Percentiles rank a stretch among this genome's conserved stretches.
These are phyloP conservation scores for Tanacetum coccineum DNA, from an alignment of 129 eudicot species.

Conservation along the genomic window DNA sequence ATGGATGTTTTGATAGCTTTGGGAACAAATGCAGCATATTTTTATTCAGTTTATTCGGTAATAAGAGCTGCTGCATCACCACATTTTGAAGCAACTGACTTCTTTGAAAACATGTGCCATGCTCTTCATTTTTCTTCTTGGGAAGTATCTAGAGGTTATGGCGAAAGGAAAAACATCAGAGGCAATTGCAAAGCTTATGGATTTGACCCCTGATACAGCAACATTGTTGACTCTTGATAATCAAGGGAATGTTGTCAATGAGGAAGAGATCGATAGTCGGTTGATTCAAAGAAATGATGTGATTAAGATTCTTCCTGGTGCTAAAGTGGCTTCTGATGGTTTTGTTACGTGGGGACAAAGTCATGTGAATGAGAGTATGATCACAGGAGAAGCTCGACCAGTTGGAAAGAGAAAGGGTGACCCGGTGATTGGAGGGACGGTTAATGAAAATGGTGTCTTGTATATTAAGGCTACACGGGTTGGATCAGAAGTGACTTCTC, in stretches of 20 bases:
- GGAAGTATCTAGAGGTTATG: slow-evolving; percentile 88
- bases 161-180: slow-evolving; percentile 98
- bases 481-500: slow-evolving; percentile 93
- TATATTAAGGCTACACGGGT: slow-evolving; percentile 82
- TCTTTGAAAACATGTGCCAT: slow-evolving; percentile 93
- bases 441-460: slow-evolving; percentile 85
- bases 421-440: slow-evolving; percentile 88
- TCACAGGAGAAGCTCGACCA: slow-evolving; percentile 90
- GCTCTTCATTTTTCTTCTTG: slow-evolving; percentile 87
- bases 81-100: slow-evolving; percentile 61
- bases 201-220: slow-evolving; percentile 83
- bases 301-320: slow-evolving; percentile 88
- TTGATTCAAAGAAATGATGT: slow-evolving; percentile 80
- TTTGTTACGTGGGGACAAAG: slow-evolving; percentile 91
- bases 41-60: slow-evolving; percentile 75
- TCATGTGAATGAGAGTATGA: slow-evolving; percentile 94
- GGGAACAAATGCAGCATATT: slow-evolving; percentile 89
- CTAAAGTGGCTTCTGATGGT: slow-evolving; percentile 92
- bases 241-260: slow-evolving; percentile 59
- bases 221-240: slow-evolving; percentile 55
- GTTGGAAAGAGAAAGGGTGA: slow-evolving; percentile 87
- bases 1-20: slow-evolving; percentile 86
- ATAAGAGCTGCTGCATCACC: slow-evolving; percentile 72
- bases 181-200: slow-evolving; percentile 94
- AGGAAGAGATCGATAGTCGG: slow-evolving; percentile 81